A percentile compares a stretch with the other conserved stretches of the same genome.
Conservation (phyloP, 208 protist species). For the Porcisia deanei region DNA sequence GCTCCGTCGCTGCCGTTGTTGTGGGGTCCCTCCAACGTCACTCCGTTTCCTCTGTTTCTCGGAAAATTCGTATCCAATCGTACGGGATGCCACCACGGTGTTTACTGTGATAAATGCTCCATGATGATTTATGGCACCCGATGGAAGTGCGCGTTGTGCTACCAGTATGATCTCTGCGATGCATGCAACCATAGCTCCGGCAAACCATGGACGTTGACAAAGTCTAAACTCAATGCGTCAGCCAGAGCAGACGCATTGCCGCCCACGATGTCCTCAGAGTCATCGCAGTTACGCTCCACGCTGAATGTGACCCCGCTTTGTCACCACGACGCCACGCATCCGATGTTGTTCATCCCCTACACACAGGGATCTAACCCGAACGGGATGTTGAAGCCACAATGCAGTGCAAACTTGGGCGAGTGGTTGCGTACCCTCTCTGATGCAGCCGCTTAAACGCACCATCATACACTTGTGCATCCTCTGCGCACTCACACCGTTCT, state of each 20-base stretch:
- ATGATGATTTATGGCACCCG: slow-evolving; percentile 55
- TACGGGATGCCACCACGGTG: slow-evolving; percentile 47
- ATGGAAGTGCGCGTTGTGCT: slow-evolving; percentile 87
- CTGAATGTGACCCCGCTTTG: not conserved
- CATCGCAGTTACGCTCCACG: not conserved
- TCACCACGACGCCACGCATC: slow-evolving; percentile 39
- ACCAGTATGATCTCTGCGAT: slow-evolving; percentile 78
- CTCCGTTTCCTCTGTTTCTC: slow-evolving; percentile 47
- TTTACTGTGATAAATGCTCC: slow-evolving; percentile 80
- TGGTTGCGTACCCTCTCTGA: slow-evolving; percentile 14
- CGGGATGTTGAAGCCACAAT: slow-evolving; percentile 28
- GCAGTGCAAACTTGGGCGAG: slow-evolving; percentile 5
- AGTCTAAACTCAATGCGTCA: not conserved
- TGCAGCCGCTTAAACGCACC: not conserved
- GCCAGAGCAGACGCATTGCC: not conserved
- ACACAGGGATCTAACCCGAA: slow-evolving; percentile 33
- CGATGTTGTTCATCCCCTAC: slow-evolving; percentile 53
- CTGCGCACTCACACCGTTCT: not conserved
- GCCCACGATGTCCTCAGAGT: not conserved
- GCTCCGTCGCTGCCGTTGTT: slow-evolving; percentile 39
- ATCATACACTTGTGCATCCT: not conserved
- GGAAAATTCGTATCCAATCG: slow-evolving; percentile 44
- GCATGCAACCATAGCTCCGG: slow-evolving; percentile 34
- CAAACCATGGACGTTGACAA: not conserved
- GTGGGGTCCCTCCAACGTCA: slow-evolving; percentile 85